phyloP scores from a whole-genome alignment of 805 yeast genomes.

The Blastobotrys robertii region DNA sequence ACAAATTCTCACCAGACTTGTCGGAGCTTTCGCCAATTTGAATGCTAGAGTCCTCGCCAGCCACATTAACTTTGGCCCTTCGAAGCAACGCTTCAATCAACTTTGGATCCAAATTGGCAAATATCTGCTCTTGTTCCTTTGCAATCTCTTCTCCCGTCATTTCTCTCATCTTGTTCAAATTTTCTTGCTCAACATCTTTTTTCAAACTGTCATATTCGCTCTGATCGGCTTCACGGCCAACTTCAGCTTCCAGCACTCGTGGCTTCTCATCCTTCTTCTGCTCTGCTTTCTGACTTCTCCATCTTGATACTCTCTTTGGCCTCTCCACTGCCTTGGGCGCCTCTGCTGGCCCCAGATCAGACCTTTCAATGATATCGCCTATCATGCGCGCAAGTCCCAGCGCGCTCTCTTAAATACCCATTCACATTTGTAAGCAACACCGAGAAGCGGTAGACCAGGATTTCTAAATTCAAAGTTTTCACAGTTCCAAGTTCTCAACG shows the following conservation, averaged over 20 bases:
- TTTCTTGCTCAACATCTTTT: conserved; percentile 70
- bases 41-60: conserved; percentile 9
- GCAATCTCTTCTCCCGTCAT: conserved; percentile 62
- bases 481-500: no score
- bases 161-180: conserved; percentile 45
- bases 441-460: no score
- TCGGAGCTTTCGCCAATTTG: not conserved
- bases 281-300: conserved; percentile 2
- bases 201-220: no score
- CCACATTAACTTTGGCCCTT: conserved; percentile 39
- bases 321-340: conserved; percentile 6
- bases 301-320: conserved; percentile 3
- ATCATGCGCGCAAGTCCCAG: conserved; percentile 19
- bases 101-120: conserved; percentile 59
- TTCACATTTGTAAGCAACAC: no score
- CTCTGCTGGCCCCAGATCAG: conserved; percentile 4
- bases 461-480: no score
- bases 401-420: no score
- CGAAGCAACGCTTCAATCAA: conserved; percentile 37
- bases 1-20: not conserved
- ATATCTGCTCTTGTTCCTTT: conserved; percentile 54
- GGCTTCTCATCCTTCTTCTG: not conserved
- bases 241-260: not conserved
- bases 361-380: conserved; percentile 58
- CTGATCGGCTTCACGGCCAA: no score